These are phyloP conservation scores for Skeletonema marinoi DNA, from an alignment of 108 stramenopile species.

Conservation along the genomic window DNA sequence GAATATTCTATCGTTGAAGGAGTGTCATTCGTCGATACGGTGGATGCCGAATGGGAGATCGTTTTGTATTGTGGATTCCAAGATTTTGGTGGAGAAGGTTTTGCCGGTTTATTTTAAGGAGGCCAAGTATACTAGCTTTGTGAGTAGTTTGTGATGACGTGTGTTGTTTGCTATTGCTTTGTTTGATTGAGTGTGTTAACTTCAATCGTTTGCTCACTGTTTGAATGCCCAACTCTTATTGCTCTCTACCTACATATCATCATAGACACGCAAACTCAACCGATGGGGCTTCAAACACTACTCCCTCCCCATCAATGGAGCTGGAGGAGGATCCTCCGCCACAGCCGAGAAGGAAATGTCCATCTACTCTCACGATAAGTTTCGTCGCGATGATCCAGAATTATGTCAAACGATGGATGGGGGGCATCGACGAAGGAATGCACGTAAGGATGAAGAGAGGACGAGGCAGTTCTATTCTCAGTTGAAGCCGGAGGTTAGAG, in stretches of 20 bases:
- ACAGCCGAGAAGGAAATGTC: neutral
- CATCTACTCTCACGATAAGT: conserved; percentile 1
- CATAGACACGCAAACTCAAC: conserved; percentile 7
- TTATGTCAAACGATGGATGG: conserved; percentile 4
- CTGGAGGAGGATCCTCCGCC: neutral
- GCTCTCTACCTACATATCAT: neutral
- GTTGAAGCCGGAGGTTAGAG: neutral
- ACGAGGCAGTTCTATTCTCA: neutral
- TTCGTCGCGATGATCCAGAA: neutral
- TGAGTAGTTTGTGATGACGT: conserved; percentile 6
- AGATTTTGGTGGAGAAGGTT: conserved; percentile 52
- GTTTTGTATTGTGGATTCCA: conserved; percentile 43
- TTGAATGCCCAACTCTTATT: neutral
- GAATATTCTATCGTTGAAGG: conserved; percentile 11
- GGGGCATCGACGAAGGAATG: neutral
- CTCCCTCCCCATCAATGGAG: neutral
- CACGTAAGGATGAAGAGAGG: neutral
- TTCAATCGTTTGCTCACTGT: neutral
- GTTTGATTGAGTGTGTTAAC: too few species aligned
- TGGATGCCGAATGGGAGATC: conserved; percentile 38
- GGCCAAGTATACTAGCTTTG: conserved; percentile 59
- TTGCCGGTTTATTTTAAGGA: conserved; percentile 65
- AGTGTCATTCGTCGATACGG: conserved; percentile 18
- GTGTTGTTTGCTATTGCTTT: neutral
- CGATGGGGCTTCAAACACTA: conserved; percentile 13